A percentile compares a stretch with the other conserved stretches of the same genome.
Conservation (phyloP, 108 stramenopile species). For the Thalassiosira profunda region DNA sequence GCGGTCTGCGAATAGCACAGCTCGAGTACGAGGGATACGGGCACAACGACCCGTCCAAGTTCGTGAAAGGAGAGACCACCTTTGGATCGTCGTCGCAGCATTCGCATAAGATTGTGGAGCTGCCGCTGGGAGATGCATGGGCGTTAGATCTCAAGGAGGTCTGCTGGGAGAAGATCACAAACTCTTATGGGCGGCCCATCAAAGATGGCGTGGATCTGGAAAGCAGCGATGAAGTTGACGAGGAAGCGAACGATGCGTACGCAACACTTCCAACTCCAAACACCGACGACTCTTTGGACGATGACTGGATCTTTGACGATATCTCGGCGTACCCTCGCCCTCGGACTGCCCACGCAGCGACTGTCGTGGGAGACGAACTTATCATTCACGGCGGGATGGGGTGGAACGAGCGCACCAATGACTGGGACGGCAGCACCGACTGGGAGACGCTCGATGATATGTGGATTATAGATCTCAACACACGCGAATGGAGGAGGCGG, state of each 20-base stretch:
- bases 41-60: conserved; percentile 14
- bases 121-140: conserved; percentile 59
- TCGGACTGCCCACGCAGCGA: conserved; percentile 60
- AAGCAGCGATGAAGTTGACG: background rate
- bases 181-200: conserved; percentile 18
- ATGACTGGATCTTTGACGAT: conserved; percentile 23
- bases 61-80: conserved; percentile 19
- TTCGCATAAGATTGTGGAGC: conserved; percentile 27
- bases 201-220: background rate
- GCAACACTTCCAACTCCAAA: too few relatives aligned
- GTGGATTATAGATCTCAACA: conserved; percentile 53
- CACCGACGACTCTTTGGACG: conserved; percentile 14
- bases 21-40: conserved; percentile 11
- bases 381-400: conserved; percentile 56
- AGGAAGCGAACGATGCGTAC: conserved; percentile 1
- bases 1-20: conserved; percentile 37
- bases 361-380: conserved; percentile 49
- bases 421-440: conserved; percentile 40
- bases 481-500: conserved; percentile 42
- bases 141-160: conserved; percentile 39
- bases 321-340: conserved; percentile 23
- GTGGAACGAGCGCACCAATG: conserved; percentile 17
- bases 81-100: conserved; percentile 16
- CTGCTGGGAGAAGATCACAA: conserved; percentile 43
- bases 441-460: conserved; percentile 56